phyloP scores from a whole-genome alignment of 106 monocot species.

The Allium cepa region DNA sequence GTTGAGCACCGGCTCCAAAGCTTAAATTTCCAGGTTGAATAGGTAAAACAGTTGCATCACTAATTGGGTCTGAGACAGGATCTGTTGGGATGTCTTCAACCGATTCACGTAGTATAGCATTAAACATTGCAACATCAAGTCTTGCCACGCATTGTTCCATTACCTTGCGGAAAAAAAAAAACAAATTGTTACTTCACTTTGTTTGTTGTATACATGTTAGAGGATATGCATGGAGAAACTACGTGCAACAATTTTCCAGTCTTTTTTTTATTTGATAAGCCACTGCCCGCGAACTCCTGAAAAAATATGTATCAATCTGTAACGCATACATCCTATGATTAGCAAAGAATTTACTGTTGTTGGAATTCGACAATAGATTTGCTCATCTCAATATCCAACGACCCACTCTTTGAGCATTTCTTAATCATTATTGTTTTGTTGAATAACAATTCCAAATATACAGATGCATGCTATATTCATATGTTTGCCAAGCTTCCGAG shows the following conservation, averaged over 20 bases:
- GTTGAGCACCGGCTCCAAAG: conserved; percentile 84
- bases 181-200: background rate
- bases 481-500: background rate
- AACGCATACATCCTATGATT: background rate
- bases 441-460: no score
- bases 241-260: background rate
- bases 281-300: background rate
- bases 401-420: background rate
- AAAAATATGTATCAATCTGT: background rate
- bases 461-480: no score
- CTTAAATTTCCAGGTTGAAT: conserved; percentile 60
- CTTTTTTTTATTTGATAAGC: background rate
- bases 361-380: background rate
- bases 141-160: conserved; percentile 94
- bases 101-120: conserved; percentile 84
- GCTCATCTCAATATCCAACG: background rate
- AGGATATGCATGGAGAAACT: background rate
- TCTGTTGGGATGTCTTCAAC: conserved; percentile 86
- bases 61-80: conserved; percentile 85
- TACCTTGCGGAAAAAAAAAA: conserved; percentile 26
- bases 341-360: background rate
- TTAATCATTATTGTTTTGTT: background rate
- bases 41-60: conserved; percentile 74
- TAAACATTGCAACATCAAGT: conserved; percentile 95
- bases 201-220: background rate